These are phyloP conservation scores for Calonectria montana DNA, from an alignment of 2,329 filamentous ascomycete species.

Conservation along the genomic window DNA sequence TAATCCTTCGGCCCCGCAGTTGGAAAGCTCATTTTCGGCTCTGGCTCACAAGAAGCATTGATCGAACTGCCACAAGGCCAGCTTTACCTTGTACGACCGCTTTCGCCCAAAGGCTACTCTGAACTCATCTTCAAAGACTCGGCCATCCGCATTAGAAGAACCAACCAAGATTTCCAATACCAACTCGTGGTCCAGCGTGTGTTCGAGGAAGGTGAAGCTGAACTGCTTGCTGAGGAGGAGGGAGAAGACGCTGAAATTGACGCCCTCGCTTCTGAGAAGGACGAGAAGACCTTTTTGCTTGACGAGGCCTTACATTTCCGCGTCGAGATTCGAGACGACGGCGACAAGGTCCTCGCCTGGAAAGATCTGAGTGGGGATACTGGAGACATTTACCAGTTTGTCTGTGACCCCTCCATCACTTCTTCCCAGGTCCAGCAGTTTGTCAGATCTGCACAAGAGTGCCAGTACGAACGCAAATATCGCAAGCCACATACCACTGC, in stretches of 20 bases:
- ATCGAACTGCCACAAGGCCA: constrained; percentile 96
- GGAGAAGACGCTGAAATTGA: constrained; percentile 83
- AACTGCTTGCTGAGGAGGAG: constrained; percentile 89
- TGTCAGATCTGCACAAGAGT: constrained; percentile 85
- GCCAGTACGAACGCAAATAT: constrained; percentile 98
- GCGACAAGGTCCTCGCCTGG: constrained; percentile 92
- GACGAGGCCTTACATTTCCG: constrained; percentile 92
- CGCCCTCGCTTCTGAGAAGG: constrained; percentile 81
- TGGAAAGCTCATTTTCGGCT: constrained; percentile 92
- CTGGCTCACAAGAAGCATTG: constrained; percentile 87
- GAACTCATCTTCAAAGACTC: constrained; percentile 99
- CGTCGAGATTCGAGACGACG: constrained; percentile 81
- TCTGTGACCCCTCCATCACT: constrained; percentile 82
- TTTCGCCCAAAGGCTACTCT: constrained; percentile 96
- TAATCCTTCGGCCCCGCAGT: constrained; percentile 62
- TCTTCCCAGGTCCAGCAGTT: constrained; percentile 82
- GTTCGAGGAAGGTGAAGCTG: constrained; percentile 97
- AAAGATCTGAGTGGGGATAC: constrained; percentile 92
- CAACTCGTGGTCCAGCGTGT: constrained; percentile 96
- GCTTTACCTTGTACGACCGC: constrained; percentile 94
- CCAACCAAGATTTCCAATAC: constrained; percentile 95
- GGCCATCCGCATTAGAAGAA: constrained; percentile 89
- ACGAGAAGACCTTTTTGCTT: constrained; percentile 98
- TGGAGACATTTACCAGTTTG: constrained; percentile 97
- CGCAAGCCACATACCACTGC: constrained; percentile 83